These are phyloP conservation scores for Phylloporus sp. DNA, from an alignment of 768 basidiomycete genomes.

Conservation along the genomic window DNA sequence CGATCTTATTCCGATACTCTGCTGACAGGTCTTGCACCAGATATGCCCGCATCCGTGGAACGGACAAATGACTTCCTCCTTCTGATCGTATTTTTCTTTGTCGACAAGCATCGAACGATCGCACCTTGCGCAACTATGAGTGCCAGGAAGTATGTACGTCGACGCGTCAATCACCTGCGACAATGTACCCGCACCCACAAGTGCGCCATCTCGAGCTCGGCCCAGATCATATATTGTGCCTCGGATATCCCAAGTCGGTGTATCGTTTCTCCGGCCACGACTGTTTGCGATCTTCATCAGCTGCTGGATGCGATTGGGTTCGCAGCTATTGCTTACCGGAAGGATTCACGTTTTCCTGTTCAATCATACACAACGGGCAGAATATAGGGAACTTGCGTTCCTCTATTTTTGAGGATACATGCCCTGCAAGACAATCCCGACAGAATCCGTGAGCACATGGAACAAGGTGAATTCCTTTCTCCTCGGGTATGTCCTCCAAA, in stretches of 20 bases:
- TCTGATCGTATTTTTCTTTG: constrained; percentile 39
- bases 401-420: constrained; percentile 42
- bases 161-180: constrained; percentile 35
- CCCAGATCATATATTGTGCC: constrained; percentile 36
- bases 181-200: constrained; percentile 44
- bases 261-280: constrained; percentile 34
- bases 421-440: constrained; percentile 42
- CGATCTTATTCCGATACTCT: constrained; percentile 31
- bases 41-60: constrained; percentile 41
- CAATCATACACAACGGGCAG: constrained; percentile 52
- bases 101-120: constrained; percentile 45
- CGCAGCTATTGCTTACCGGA: constrained; percentile 27
- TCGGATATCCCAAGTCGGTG: constrained; percentile 40
- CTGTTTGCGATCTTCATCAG: constrained; percentile 25
- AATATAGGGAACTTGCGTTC: constrained; percentile 52
- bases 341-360: constrained; percentile 24
- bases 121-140: constrained; percentile 40
- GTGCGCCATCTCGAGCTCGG: constrained; percentile 42
- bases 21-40: constrained; percentile 60
- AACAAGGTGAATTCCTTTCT: constrained; percentile 35
- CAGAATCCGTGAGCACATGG: constrained; percentile 53
- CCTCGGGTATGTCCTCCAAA: constrained; percentile 41
- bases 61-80: constrained; percentile 45
- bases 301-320: background rate
- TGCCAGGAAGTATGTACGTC: background rate